Base-by-base conservation (phyloP, 176 grass and related monocot genomes). In the Cenchrus purpureus region DNA sequence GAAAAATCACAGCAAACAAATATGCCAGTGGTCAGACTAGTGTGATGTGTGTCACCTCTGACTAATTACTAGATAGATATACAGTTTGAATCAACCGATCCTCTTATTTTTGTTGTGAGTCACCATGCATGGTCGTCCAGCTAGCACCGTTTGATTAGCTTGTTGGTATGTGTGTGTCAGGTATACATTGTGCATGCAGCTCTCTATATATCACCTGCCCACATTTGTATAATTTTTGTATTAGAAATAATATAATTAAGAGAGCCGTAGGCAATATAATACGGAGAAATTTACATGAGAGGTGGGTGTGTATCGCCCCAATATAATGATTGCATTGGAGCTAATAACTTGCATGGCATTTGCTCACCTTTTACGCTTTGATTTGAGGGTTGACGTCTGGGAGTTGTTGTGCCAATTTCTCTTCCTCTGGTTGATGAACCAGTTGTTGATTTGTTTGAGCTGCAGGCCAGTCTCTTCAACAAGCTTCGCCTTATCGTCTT, bases 341-440 rank as follows among this genome's bases (percentile, higher is more conserved):
- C 6, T 51, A 20, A 3, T 6, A 55, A 15, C 48, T 2, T 2
- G 48, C 49, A 2, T 56, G 5, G 52, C 12, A 34, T 87, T 50
- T 50, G 25, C 15, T 56, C 67, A 94, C 97, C 92, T 99, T 89
- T 99, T 99, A 85, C 97, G 94, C 86, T 99, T 99, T 42, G 97
- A 99, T 87, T 99, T 99, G 65, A 99, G 91, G 74, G 90, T 97
- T 54, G 92, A 92, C 58, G 93, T 91, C 86, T 97, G 97, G 2
- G 94, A 97, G 74, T 90, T 99, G 88, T 92, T 97, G 76, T 99
- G 97, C 97, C 97, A 99, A 31, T 99, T 99, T 65, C 97, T 92
- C 84, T 99, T 99, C 77, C 97, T 92, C 87, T 99, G 97, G 63
- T 99, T 99, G 86, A 99, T 99, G 84, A 99, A 99, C 97, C 97